phyloP scores from a whole-genome alignment of 257 asterid genomes.

The Striga asiatica region DNA sequence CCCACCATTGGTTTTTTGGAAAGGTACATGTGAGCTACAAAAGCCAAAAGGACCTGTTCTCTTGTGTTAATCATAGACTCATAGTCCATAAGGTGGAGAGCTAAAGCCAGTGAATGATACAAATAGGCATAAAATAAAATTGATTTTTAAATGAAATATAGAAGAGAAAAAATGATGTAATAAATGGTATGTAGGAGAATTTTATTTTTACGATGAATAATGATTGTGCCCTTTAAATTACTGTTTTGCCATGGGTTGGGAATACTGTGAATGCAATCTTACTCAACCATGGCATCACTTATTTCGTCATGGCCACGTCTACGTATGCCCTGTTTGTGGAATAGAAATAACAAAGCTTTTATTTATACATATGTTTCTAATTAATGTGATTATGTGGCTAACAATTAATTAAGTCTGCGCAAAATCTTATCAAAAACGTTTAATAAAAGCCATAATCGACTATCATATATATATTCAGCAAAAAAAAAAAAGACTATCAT shows the following conservation, averaged over 20 bases:
- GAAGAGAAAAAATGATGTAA: not conserved
- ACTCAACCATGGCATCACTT: constrained; percentile 69
- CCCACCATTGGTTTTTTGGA: constrained; percentile 70
- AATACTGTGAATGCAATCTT: constrained; percentile 51
- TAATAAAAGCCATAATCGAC: no score
- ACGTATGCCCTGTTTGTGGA: constrained; percentile 11
- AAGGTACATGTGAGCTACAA: constrained; percentile 52
- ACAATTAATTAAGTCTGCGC: no score
- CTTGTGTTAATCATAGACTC: no score
- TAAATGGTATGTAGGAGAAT: not conserved
- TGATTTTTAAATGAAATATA: not conserved
- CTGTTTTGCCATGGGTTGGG: constrained; percentile 23
- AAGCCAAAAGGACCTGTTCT: no score
- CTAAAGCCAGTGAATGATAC: constrained; percentile 43
- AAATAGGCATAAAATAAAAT: constrained; percentile 23
- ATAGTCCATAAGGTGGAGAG: constrained; percentile 42
- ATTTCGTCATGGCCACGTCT: constrained; percentile 60
- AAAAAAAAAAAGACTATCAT: no score
- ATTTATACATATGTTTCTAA: no score
- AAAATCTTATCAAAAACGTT: no score
- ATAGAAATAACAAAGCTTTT: no score
- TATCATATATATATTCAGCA: no score
- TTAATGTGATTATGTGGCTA: no score
- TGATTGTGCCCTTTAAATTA: not conserved
- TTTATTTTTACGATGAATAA: not conserved